Conservation (phyloP, 345 rosid genomes). For the Abelmoschus esculentus region DNA sequence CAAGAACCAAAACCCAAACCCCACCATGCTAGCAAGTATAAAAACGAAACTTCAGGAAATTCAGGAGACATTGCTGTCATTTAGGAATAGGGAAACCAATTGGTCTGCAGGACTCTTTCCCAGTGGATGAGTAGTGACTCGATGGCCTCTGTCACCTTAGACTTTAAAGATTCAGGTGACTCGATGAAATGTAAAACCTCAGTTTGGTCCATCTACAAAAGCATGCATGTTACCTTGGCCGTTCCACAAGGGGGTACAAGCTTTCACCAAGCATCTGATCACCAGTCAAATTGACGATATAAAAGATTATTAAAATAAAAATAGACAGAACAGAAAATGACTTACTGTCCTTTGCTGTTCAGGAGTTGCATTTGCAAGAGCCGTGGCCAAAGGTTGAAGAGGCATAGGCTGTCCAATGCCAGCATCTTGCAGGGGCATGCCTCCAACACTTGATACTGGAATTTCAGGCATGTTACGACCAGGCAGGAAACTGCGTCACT, state of each 20-base stretch:
- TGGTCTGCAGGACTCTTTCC: conserved; percentile 40
- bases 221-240: conserved; percentile 77
- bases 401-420: conserved; percentile 32
- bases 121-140: conserved; percentile 44
- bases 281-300: not conserved
- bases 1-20: no score
- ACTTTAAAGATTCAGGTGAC: conserved; percentile 57
- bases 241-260: conserved; percentile 63
- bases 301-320: not conserved
- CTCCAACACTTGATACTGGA: conserved; percentile 40
- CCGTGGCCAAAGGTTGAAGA: conserved; percentile 55
- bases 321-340: not conserved
- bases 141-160: conserved; percentile 65
- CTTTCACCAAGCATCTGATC: conserved; percentile 68
- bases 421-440: conserved; percentile 48
- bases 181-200: conserved; percentile 72
- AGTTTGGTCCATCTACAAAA: conserved; percentile 82
- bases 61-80: conserved; percentile 40
- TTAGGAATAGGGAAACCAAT: conserved; percentile 51
- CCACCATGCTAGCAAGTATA: no score
- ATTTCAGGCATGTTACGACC: conserved; percentile 51
- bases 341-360: conserved; percentile 65
- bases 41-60: conserved; percentile 5
- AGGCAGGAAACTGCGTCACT: conserved; percentile 63
- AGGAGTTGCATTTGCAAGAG: conserved; percentile 60